Conservation (phyloP, 129 eudicot species). For the Tagetes patula region DNA sequence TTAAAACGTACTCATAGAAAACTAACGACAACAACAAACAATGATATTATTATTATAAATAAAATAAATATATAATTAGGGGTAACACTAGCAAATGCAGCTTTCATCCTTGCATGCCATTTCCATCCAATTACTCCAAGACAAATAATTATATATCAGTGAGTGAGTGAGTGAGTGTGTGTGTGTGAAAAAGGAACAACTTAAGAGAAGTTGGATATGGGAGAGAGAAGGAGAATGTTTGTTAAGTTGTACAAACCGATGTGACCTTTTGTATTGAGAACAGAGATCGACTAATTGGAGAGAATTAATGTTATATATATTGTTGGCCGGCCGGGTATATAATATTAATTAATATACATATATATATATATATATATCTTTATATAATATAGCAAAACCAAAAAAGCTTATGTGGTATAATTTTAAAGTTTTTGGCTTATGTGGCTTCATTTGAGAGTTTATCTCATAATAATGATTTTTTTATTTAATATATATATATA, state of each 20-base stretch:
- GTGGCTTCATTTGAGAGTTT: no score
- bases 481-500: no score
- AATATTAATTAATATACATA: no score
- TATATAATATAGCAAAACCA: no score
- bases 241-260: conserved; percentile 20
- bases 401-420: no score
- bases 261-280: conserved; percentile 32
- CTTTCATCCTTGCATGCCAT: conserved; percentile 78
- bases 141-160: conserved; percentile 36
- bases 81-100: conserved; percentile 58
- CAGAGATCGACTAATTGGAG: conserved; percentile 4
- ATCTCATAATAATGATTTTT: no score
- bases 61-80: conserved; percentile 36
- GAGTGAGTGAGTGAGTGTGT: background rate
- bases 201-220: conserved; percentile 34
- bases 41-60: background rate
- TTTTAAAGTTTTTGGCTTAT: no score
- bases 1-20: no score
- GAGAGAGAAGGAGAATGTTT: conserved; percentile 44
- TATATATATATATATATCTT: no score
- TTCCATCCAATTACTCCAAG: conserved; percentile 57
- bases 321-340: no score
- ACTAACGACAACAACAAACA: no score
- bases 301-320: no score
- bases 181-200: background rate